phyloP scores from a whole-genome alignment of 345 rosid genomes.

The Dipteronia sinensis region DNA sequence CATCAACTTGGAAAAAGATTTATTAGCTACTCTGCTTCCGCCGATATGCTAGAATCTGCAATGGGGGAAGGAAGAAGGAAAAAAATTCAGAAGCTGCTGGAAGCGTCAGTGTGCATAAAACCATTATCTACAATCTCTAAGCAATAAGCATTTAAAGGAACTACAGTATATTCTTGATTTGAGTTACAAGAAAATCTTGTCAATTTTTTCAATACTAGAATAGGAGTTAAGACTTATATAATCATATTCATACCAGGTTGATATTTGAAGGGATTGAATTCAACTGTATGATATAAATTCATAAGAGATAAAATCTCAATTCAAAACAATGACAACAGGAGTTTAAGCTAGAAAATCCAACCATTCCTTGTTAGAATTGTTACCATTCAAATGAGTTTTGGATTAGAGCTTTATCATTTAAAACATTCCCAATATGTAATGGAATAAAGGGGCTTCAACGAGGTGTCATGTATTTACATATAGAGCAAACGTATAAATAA shows the following conservation, averaged over 20 bases:
- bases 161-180: neutral
- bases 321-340: neutral
- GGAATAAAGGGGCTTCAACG: neutral
- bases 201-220: neutral
- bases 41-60: conserved; percentile 58
- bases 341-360: neutral
- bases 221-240: neutral
- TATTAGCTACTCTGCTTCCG: conserved; percentile 34
- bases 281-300: neutral
- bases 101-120: neutral
- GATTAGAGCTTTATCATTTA: neutral
- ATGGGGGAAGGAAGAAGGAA: neutral
- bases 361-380: neutral
- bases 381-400: neutral
- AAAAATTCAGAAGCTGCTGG: neutral
- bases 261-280: neutral
- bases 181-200: neutral
- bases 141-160: neutral
- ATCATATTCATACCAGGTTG: neutral
- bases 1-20: neutral
- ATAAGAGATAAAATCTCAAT: neutral
- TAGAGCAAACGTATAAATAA: neutral
- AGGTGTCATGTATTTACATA: neutral
- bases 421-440: neutral
- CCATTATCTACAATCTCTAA: neutral